Evolutionary conservation across 2,329 filamentous ascomycete genomes (phyloP).

Genomic region (Epichloe uncinata): DNA sequence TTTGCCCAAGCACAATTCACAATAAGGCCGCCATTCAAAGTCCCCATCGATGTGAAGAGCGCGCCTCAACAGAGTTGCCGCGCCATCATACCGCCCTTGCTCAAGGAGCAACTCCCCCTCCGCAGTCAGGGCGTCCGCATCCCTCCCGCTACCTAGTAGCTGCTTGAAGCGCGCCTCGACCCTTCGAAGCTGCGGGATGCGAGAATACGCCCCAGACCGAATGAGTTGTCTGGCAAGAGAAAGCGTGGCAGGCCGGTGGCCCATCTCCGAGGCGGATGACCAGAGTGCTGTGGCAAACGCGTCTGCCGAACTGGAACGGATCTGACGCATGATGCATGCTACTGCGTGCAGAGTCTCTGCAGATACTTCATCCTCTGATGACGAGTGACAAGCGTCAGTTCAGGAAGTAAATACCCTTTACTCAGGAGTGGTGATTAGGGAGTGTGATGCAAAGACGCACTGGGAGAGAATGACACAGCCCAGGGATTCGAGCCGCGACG

Average conservation of each 20-base stretch:
- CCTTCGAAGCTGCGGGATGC: constrained; percentile 6
- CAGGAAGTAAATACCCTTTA: too few relatives aligned
- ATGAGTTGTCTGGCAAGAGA: constrained; percentile 14
- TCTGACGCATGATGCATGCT: constrained; percentile 15
- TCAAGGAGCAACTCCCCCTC: constrained; percentile 19
- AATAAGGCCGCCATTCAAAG: constrained; percentile 17
- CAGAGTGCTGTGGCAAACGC: constrained; percentile 16
- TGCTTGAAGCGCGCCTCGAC: constrained; percentile 17
- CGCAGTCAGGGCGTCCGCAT: constrained; percentile 22
- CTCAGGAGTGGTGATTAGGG: neutral
- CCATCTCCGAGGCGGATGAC: constrained; percentile 18
- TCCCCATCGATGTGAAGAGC: constrained; percentile 11
- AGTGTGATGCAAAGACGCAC: constrained; percentile 10
- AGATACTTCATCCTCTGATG: constrained; percentile 11
- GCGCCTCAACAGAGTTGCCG: constrained; percentile 11
- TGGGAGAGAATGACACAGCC: constrained; percentile 9
- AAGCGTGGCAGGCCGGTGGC: constrained; percentile 19
- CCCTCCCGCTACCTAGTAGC: constrained; percentile 16
- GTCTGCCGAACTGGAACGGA: constrained; percentile 4
- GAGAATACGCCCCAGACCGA: constrained; percentile 10
- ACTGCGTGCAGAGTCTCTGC: constrained; percentile 14
- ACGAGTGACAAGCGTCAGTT: neutral
- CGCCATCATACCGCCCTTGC: constrained; percentile 12
- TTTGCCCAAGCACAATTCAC: constrained; percentile 15
- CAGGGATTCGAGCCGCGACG: constrained; percentile 11